Evolutionary conservation across 2,329 filamentous ascomycete species (phyloP), one percentile per base, ranked within the genome.

Genomic region (Ceratocystis cacaofunesta): DNA sequence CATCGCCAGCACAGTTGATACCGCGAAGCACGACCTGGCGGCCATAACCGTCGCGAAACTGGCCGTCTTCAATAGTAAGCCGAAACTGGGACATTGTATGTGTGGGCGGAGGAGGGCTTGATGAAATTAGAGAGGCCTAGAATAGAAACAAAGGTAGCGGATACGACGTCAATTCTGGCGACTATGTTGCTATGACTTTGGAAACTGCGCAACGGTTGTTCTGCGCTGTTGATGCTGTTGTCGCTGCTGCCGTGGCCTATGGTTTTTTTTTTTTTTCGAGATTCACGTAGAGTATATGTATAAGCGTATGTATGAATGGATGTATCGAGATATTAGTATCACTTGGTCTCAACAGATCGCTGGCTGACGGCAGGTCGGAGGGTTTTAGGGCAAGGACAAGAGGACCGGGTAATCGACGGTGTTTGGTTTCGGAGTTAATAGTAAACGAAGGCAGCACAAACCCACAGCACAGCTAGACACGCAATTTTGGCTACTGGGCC

Each of bases 1-100:
- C 85, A 73, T 97, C 92, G 69, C 85, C 90, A 46, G 92, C 91
- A 68, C 95, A 83, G 73, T 99, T 99, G 78, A 99, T 96, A 69
- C 94, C 94, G 69, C 94, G 86, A 57, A 99, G 80, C 1, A 90
- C 87, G 66, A 99, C 84, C 76, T 97, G 89, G 68, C 94, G 87
- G 69, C 91, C 87, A 69, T 90, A 78, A 15, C 79, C 74, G 74
- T 99, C 95, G 68, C 89, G 85, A 76, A 99, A 96, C 70, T 85
- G 85, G 68, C 85, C 85, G 69, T 94, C 88, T 72, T 96, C 90
- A 71, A 99, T 92, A 28, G 83, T 85, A 62, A 99, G 80, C 64
- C 88, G 86, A 63, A 92, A 82, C 36, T 64, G 50, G 68, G 87
- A 79, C 90, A 95, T 96, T 19, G 43, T 4, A 15, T 28, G 19